Evolutionary conservation across 2,329 filamentous ascomycete species (phyloP).

Genomic region (Amphichorda felina): DNA sequence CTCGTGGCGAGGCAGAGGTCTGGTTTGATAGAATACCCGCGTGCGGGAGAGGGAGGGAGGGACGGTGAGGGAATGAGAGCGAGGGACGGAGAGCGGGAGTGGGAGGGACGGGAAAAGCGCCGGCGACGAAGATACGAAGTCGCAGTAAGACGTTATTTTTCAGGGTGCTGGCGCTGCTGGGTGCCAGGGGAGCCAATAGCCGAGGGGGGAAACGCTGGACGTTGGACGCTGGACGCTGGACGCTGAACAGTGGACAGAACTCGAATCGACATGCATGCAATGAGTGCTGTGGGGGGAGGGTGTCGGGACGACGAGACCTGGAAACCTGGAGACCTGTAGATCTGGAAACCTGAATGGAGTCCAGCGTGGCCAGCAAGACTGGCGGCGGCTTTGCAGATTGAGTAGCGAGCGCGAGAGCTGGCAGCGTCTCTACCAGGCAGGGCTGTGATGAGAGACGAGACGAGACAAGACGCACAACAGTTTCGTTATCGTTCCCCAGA

Average conservation of each 20-base stretch:
- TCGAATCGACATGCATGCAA: not conserved
- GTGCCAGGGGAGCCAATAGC: not conserved
- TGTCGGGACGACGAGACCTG: no score
- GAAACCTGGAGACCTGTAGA: no score
- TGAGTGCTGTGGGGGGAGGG: not conserved
- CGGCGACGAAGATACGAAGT: not conserved
- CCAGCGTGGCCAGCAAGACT: no score
- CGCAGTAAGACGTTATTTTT: not conserved
- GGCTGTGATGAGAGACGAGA: not conserved
- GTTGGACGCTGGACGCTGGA: not conserved
- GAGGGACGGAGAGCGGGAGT: not conserved
- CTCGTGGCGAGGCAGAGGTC: no score
- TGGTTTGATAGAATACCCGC: no score
- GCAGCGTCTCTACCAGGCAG: no score
- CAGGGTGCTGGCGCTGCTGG: not conserved
- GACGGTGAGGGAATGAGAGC: slow-evolving; percentile 1
- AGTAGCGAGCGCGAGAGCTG: no score
- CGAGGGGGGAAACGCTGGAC: not conserved
- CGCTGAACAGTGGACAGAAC: no score
- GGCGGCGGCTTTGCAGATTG: no score
- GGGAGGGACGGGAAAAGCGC: not conserved
- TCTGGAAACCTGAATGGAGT: no score
- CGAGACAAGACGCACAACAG: no score
- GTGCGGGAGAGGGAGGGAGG: not conserved
- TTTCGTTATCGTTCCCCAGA: slow-evolving; percentile 21